phyloP scores from a whole-genome alignment of 148 eudicot genomes.

The Polygonum aviculare region DNA sequence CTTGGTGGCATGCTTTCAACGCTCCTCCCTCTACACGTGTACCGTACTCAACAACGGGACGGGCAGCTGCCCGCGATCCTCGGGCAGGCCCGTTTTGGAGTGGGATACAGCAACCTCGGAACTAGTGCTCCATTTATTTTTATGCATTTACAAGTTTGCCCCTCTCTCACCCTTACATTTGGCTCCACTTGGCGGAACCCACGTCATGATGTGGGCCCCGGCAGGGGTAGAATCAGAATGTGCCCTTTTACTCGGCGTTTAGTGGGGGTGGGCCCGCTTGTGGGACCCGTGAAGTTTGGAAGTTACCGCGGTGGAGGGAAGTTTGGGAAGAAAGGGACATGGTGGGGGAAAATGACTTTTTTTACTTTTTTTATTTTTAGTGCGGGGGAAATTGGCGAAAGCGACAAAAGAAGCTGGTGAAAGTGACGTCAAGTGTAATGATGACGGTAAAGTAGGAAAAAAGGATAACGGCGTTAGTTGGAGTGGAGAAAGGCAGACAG shows the following conservation, averaged over 20 bases:
- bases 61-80: constrained; percentile 9
- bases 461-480: neutral
- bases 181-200: constrained; percentile 1
- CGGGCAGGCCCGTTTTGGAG: neutral
- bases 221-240: neutral
- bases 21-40: constrained; percentile 6
- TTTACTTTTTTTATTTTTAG: neutral
- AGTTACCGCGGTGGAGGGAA: constrained; percentile 12
- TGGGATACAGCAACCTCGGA: constrained; percentile 2
- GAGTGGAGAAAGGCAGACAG: neutral
- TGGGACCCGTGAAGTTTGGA: constrained; percentile 23
- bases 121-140: neutral
- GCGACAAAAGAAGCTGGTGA: neutral
- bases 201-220: constrained; percentile 19
- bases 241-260: neutral
- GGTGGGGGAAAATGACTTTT: neutral
- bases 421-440: constrained; percentile 10
- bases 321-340: constrained; percentile 21
- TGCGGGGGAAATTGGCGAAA: neutral
- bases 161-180: neutral
- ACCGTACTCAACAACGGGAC: neutral
- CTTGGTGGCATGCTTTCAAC: neutral
- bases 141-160: neutral
- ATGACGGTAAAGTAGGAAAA: neutral
- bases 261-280: neutral